Evolutionary conservation across 1,284 basidiomycete genomes (phyloP).

Genomic region (Neolentinus lepideus): DNA sequence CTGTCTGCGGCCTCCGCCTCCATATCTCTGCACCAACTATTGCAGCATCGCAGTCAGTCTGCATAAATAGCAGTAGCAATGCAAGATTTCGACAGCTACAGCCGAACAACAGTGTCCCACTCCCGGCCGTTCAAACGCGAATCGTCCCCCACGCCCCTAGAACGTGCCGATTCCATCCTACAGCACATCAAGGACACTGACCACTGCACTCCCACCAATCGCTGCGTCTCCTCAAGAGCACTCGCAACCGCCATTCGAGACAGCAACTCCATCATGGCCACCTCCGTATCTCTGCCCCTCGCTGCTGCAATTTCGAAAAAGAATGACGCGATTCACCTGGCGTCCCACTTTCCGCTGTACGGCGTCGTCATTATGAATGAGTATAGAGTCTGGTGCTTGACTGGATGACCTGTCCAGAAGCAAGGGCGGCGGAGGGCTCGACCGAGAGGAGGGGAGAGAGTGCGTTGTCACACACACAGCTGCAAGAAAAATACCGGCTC

Average conservation of each 20-base stretch:
- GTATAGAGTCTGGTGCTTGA: conserved; percentile 12
- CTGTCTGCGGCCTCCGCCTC: too few species aligned
- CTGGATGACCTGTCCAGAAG: conserved; percentile 23
- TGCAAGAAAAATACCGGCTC: neutral
- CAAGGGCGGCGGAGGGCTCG: neutral
- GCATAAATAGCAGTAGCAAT: neutral
- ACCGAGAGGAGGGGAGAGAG: neutral
- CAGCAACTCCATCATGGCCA: too few species aligned
- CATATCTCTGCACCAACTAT: too few species aligned
- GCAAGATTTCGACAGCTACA: neutral
- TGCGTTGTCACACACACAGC: neutral
- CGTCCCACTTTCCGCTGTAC: conserved; percentile 54
- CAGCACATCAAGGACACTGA: too few species aligned
- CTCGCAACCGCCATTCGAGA: too few species aligned
- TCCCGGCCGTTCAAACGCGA: too few species aligned
- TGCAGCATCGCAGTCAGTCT: too few species aligned
- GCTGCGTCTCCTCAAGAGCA: too few species aligned
- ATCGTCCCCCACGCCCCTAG: too few species aligned
- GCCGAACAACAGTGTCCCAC: too few species aligned
- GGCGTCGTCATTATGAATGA: neutral
- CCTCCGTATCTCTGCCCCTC: neutral
- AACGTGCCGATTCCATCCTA: too few species aligned
- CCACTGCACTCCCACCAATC: too few species aligned
- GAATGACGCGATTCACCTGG: conserved; percentile 38
- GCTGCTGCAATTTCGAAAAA: conserved; percentile 9